Evolutionary conservation across 2,329 filamentous ascomycete genomes (phyloP).

Genomic region (Microdochium paspali): DNA sequence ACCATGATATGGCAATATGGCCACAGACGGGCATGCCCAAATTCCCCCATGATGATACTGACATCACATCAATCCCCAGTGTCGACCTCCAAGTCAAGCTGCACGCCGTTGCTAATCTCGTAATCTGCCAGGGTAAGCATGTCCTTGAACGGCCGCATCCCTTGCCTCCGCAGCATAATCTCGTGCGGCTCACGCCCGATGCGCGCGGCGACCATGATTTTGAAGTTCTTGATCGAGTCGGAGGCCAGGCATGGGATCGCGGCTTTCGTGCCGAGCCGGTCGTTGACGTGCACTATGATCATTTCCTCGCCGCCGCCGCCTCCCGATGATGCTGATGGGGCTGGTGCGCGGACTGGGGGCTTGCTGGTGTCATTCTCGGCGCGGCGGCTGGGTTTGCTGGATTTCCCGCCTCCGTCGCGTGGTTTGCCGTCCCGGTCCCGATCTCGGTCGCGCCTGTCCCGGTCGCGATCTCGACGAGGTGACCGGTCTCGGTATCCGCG

Average conservation of each 20-base stretch:
- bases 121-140: slow-evolving; percentile 82
- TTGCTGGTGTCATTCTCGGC: slow-evolving; percentile 20
- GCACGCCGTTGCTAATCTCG: slow-evolving; percentile 84
- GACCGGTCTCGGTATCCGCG: slow-evolving; percentile 41
- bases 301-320: slow-evolving; percentile 56
- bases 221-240: slow-evolving; percentile 79
- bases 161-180: slow-evolving; percentile 85
- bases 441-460: slow-evolving; percentile 21
- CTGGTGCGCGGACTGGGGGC: slow-evolving; percentile 21
- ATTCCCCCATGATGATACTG: not conserved
- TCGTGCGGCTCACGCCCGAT: slow-evolving; percentile 86
- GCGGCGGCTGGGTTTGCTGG: slow-evolving; percentile 11
- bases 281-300: slow-evolving; percentile 91
- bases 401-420: slow-evolving; percentile 15
- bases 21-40: not conserved
- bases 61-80: slow-evolving; percentile 42
- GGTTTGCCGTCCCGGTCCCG: slow-evolving; percentile 25
- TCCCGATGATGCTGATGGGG: slow-evolving; percentile 14
- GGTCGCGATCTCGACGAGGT: slow-evolving; percentile 18
- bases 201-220: slow-evolving; percentile 80
- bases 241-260: slow-evolving; percentile 81
- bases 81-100: slow-evolving; percentile 53
- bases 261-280: slow-evolving; percentile 91
- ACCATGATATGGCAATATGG: too few species aligned
- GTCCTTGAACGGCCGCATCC: slow-evolving; percentile 90